Evolutionary conservation across 2,329 filamentous ascomycete genomes (phyloP).

Genomic region (Epichloe sp.): DNA sequence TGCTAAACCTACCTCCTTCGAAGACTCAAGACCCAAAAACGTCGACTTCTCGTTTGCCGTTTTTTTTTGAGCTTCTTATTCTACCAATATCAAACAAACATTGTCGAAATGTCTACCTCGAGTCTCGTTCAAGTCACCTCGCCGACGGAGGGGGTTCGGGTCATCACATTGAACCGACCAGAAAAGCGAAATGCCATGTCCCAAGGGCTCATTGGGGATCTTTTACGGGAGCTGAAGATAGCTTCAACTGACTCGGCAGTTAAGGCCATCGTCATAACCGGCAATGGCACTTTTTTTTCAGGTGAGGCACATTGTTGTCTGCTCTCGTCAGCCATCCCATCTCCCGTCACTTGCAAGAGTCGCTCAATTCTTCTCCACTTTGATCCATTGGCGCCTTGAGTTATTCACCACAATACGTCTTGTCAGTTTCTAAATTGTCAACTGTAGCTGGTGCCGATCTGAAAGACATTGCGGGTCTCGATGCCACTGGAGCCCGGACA

Average conservation of each 20-base stretch:
- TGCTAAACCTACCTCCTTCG: not conserved
- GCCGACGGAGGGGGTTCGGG: conserved; percentile 24
- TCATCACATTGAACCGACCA: conserved; percentile 40
- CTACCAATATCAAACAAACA: not conserved
- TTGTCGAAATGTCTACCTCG: conserved; percentile 7
- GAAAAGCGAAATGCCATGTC: conserved; percentile 47
- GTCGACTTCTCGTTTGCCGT: not conserved
- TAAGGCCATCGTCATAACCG: conserved; percentile 25
- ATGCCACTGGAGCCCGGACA: conserved; percentile 18
- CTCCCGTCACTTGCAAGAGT: not conserved
- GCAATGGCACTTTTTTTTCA: conserved; percentile 16
- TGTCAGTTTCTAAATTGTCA: not conserved
- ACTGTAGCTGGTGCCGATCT: conserved; percentile 23
- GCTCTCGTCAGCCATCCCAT: not conserved
- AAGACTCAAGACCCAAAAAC: not conserved
- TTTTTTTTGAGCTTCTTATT: not conserved
- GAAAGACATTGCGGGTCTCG: conserved; percentile 21
- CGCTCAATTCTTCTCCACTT: conserved; percentile 1
- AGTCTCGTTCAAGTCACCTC: conserved; percentile 11
- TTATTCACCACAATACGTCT: not conserved
- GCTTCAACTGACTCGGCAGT: conserved; percentile 13
- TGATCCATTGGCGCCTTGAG: conserved; percentile 1
- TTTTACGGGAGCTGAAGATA: conserved; percentile 19
- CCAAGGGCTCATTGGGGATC: conserved; percentile 32
- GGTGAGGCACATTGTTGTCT: conserved; percentile 5